phyloP scores from a whole-genome alignment of 2,329 filamentous ascomycete genomes.

The Cercospora berteroae region DNA sequence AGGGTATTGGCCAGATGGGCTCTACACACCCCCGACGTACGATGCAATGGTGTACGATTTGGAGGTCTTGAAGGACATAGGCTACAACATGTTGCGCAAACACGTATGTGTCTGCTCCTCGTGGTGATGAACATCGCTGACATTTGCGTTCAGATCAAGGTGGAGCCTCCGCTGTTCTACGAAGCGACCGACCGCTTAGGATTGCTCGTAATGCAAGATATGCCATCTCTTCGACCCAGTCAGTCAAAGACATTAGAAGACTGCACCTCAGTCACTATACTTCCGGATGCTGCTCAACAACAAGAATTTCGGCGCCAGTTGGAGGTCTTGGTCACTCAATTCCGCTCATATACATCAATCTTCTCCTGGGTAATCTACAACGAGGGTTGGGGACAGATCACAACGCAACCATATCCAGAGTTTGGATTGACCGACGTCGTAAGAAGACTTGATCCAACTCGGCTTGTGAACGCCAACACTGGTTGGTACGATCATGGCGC shows the following conservation, averaged over 20 bases:
- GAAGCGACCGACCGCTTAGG: conserved; percentile 65
- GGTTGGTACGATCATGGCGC: conserved; percentile 69
- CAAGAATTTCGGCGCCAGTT: conserved; percentile 65
- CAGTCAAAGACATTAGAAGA: conserved; percentile 37
- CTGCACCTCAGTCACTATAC: conserved; percentile 30
- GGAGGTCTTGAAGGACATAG: conserved; percentile 61
- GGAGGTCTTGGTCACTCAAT: conserved; percentile 60
- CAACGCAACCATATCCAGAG: conserved; percentile 51
- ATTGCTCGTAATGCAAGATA: conserved; percentile 67
- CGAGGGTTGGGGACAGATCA: conserved; percentile 67
- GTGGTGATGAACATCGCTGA: not conserved
- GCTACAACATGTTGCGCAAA: conserved; percentile 70
- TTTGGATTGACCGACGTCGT: conserved; percentile 56
- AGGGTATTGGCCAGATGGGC: conserved; percentile 67
- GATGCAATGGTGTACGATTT: conserved; percentile 69
- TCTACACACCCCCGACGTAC: conserved; percentile 62
- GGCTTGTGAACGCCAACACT: conserved; percentile 61
- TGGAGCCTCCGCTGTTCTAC: conserved; percentile 67
- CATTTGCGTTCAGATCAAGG: conserved; percentile 53
- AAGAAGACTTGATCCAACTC: conserved; percentile 58
- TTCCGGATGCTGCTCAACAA: conserved; percentile 53
- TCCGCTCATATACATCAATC: conserved; percentile 64
- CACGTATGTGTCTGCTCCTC: conserved; percentile 43
- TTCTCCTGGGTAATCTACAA: conserved; percentile 69
- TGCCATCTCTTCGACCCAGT: conserved; percentile 58